Conservation (phyloP, 257 asterid species). For the Rubia yunnanensis region DNA sequence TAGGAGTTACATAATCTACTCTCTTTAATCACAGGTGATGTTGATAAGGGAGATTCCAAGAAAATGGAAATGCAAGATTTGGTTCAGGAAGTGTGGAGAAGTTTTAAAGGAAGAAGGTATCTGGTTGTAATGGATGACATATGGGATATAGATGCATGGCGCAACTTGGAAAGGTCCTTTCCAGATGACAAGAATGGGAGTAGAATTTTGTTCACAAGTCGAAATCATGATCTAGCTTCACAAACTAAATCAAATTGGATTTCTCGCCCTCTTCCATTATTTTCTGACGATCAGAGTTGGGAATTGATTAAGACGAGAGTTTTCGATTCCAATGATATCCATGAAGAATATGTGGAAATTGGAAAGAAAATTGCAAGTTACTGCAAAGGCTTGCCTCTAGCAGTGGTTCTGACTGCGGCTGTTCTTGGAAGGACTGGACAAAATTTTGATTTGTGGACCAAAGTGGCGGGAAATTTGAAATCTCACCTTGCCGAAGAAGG, state of each 20-base stretch:
- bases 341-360: not conserved
- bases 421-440: not conserved
- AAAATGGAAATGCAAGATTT: not conserved
- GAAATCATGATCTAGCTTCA: not conserved
- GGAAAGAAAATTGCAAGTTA: not conserved
- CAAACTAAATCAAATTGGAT: not conserved
- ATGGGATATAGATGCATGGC: not conserved
- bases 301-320: not conserved
- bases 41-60: no score
- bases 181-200: not conserved
- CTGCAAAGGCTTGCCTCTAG: conserved; percentile 1
- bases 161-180: not conserved
- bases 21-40: no score
- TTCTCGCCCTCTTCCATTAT: not conserved
- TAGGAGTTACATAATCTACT: no score
- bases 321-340: not conserved
- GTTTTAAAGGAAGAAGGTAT: not conserved
- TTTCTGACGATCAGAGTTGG: not conserved
- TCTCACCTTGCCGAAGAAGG: not conserved
- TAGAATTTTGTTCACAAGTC: not conserved
- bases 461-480: not conserved
- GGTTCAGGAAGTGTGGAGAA: not conserved
- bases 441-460: not conserved
- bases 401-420: not conserved
- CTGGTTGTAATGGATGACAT: not conserved